A percentile compares a stretch with the other conserved stretches of the same genome.
Evolutionary conservation across 2,329 filamentous ascomycete species (phyloP).

Genomic region (Arthrobotrys musiformis): DNA sequence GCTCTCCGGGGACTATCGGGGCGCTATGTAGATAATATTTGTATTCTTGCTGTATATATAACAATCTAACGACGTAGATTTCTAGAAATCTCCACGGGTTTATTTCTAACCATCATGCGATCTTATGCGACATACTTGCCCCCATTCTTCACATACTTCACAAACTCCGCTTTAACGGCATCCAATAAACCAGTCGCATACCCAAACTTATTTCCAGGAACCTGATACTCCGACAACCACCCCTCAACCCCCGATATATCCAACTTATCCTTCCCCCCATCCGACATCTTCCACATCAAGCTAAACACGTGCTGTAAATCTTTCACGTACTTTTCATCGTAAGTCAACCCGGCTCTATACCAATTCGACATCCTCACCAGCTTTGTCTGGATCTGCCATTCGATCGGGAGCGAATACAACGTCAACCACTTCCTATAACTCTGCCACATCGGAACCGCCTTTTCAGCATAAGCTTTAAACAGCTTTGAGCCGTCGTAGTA

Average conservation of each 20-base stretch:
- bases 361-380: conserved; percentile 26
- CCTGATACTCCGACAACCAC: conserved; percentile 13
- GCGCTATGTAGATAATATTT: conserved; percentile 39
- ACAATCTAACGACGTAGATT: neutral
- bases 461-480: conserved; percentile 1
- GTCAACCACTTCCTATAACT: neutral
- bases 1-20: neutral
- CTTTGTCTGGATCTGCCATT: conserved; percentile 38
- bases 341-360: neutral
- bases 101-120: neutral
- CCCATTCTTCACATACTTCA: conserved; percentile 15
- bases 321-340: conserved; percentile 18
- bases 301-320: conserved; percentile 19
- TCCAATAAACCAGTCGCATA: neutral
- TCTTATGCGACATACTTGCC: conserved; percentile 13
- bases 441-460: conserved; percentile 17
- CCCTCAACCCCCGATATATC: conserved; percentile 8
- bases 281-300: conserved; percentile 9
- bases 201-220: neutral
- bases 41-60: conserved; percentile 29
- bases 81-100: neutral
- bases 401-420: conserved; percentile 16
- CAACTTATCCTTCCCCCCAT: conserved; percentile 9
- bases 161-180: neutral
- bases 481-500: conserved; percentile 22